Evolutionary conservation across 352 stramenopile species (phyloP).

Genomic region (Pythium brachiatum): DNA sequence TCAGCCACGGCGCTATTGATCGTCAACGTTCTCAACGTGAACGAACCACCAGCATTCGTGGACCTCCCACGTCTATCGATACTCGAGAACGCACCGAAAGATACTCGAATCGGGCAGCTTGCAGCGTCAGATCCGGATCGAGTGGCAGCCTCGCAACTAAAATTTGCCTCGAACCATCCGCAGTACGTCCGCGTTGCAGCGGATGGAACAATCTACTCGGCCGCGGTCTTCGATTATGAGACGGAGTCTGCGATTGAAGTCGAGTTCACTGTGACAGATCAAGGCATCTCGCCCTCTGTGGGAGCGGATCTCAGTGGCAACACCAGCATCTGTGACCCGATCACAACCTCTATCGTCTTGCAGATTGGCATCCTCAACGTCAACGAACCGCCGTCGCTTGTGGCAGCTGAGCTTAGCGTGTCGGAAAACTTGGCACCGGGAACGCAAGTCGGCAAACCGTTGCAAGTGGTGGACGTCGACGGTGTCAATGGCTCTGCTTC

Average conservation of each 20-base stretch:
- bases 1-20: slow-evolving; percentile 28
- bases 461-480: slow-evolving; percentile 44
- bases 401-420: slow-evolving; percentile 22
- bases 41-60: slow-evolving; percentile 42
- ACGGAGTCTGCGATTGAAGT: slow-evolving; percentile 26
- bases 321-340: slow-evolving; percentile 15
- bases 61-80: slow-evolving; percentile 32
- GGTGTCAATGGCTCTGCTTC: slow-evolving; percentile 27
- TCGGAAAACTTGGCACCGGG: slow-evolving; percentile 43
- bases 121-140: slow-evolving; percentile 37
- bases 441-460: slow-evolving; percentile 39
- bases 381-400: slow-evolving; percentile 46
- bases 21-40: slow-evolving; percentile 44
- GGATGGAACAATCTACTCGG: slow-evolving; percentile 21
- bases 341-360: slow-evolving; percentile 10
- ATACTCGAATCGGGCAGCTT: slow-evolving; percentile 36
- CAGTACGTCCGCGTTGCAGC: slow-evolving; percentile 23
- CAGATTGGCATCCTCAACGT: slow-evolving; percentile 32
- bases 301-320: slow-evolving; percentile 5
- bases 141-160: slow-evolving; percentile 6
- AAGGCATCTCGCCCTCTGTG: slow-evolving; percentile 24
- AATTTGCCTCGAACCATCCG: slow-evolving; percentile 38
- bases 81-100: slow-evolving; percentile 34
- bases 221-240: slow-evolving; percentile 39
- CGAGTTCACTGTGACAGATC: slow-evolving; percentile 36